Conservation (phyloP, 768 basidiomycete genomes). For the Trametes cingulata region DNA sequence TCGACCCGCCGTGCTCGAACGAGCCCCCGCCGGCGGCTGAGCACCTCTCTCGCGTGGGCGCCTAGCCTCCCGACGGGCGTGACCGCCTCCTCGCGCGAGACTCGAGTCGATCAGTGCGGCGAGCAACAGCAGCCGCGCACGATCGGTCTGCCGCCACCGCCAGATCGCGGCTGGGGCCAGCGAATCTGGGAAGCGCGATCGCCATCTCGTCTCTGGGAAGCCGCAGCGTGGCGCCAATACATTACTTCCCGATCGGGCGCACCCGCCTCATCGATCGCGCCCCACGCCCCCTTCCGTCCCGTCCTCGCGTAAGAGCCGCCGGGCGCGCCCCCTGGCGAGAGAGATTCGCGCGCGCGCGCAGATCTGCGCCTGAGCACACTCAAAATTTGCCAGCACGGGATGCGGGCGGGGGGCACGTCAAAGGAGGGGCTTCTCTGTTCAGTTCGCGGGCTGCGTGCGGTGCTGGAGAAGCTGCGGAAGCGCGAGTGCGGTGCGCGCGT, state of each 20-base stretch:
- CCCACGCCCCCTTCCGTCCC: background rate
- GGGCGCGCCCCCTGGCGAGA: background rate
- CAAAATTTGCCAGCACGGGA: background rate
- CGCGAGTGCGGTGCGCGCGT: background rate
- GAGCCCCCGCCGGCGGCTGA: background rate
- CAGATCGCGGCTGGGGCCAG: background rate
- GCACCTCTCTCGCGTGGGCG: background rate
- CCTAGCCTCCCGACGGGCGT: background rate
- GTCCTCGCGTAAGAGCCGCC: background rate
- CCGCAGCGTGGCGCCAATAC: background rate
- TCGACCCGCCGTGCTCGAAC: background rate
- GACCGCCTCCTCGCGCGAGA: background rate
- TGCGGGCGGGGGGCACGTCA: background rate
- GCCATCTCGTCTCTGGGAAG: background rate
- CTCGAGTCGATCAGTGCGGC: background rate
- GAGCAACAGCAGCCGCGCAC: conserved; percentile 2
- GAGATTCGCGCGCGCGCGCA: background rate
- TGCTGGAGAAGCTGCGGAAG: background rate
- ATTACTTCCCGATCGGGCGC: conserved; percentile 9
- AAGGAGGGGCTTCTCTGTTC: background rate
- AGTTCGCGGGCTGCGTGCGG: background rate
- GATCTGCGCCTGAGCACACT: background rate
- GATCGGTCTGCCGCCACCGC: background rate
- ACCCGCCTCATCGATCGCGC: conserved; percentile 8
- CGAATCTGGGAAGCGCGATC: conserved; percentile 4